A percentile compares a stretch with the other conserved stretches of the same genome.
Conservation (phyloP, 495 filamentous ascomycete species). For the Xylaria grammica region DNA sequence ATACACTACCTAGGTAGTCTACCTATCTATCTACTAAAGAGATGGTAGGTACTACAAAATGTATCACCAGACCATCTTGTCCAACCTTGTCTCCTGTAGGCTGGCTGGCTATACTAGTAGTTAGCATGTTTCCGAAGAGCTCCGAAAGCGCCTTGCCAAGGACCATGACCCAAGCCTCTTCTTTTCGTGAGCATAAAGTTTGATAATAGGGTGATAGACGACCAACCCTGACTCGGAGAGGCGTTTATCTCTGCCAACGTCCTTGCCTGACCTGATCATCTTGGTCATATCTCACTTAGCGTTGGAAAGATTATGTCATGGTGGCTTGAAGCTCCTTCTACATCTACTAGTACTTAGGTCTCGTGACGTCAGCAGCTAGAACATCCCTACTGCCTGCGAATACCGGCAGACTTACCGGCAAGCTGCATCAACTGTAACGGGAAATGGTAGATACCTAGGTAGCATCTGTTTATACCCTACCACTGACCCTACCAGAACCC, state of each 20-base stretch:
- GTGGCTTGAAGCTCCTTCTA: not conserved
- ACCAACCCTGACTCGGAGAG: not conserved
- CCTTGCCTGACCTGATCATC: not conserved
- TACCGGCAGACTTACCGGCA: not conserved
- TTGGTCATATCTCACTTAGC: not conserved
- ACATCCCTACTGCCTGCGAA: not conserved
- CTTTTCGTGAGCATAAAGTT: not conserved
- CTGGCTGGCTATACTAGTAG: no score
- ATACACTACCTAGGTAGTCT: no score
- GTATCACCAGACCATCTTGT: constrained; percentile 10
- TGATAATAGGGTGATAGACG: not conserved
- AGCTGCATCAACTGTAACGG: not conserved
- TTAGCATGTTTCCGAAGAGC: no score
- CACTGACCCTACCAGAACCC: no score
- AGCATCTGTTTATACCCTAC: constrained; percentile 10
- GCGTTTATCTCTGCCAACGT: not conserved
- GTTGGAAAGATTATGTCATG: constrained; percentile 14
- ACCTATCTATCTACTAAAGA: no score
- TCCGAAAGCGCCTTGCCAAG: no score
- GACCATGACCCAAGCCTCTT: no score
- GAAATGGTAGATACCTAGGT: not conserved
- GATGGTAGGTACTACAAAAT: not conserved
- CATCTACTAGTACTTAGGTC: not conserved
- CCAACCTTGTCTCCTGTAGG: not conserved
- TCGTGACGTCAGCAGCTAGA: constrained; percentile 17